Evolutionary conservation across 176 grass and related monocot species (phyloP).

Genomic region (Oryza coarctata): DNA sequence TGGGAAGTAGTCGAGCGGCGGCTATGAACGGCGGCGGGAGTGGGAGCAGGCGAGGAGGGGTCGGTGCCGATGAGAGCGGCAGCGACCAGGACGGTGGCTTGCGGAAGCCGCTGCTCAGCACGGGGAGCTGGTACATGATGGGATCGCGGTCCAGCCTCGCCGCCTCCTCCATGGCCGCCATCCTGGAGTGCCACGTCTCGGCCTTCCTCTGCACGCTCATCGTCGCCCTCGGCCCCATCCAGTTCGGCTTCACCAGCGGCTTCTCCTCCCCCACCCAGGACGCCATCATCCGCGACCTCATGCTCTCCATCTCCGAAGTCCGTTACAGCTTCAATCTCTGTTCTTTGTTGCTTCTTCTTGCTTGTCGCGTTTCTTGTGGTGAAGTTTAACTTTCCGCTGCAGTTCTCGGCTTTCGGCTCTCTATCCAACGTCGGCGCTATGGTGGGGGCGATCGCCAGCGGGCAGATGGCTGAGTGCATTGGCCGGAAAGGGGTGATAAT

Average conservation of each 20-base stretch:
- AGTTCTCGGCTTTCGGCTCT: conserved; percentile 91
- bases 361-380: neutral
- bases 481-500: conserved; percentile 80
- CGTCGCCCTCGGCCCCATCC: conserved; percentile 71
- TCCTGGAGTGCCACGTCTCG: conserved; percentile 38
- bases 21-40: conserved; percentile 33
- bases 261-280: conserved; percentile 87
- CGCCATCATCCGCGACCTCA: conserved; percentile 68
- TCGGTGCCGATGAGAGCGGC: conserved; percentile 41
- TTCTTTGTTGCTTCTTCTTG: neutral
- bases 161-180: conserved; percentile 49
- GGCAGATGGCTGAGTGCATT: conserved; percentile 88
- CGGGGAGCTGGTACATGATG: conserved; percentile 90
- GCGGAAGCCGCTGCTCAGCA: conserved; percentile 63
- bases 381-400: neutral
- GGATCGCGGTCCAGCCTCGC: conserved; percentile 51
- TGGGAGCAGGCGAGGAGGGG: neutral
- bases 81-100: conserved; percentile 53
- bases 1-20: neutral
- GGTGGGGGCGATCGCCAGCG: conserved; percentile 87
- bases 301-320: conserved; percentile 78
- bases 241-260: conserved; percentile 79
- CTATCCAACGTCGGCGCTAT: conserved; percentile 88
- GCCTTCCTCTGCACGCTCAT: conserved; percentile 80
- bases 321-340: neutral